Conservation (phyloP, 768 basidiomycete genomes). For the Psilocybe cubensis region DNA sequence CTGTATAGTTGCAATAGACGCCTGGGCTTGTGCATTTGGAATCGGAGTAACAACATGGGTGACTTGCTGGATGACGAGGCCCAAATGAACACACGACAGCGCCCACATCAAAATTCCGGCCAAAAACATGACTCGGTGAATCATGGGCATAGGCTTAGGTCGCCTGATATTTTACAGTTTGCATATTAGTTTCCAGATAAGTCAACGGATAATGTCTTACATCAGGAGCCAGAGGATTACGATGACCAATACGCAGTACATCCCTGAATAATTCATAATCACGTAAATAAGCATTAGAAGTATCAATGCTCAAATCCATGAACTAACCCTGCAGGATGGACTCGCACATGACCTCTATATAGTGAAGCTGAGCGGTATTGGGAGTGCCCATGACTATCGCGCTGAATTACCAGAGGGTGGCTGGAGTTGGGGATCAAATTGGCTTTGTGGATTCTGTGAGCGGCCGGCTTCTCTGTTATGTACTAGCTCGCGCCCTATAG, state of each 20-base stretch:
- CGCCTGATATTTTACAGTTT: not conserved
- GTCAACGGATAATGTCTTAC: not conserved
- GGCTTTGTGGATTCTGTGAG: not conserved
- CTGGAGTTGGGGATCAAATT: not conserved
- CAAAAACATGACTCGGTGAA: conserved; percentile 5
- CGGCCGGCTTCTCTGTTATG: not conserved
- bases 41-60: conserved; percentile 7
- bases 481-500: not conserved
- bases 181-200: not conserved
- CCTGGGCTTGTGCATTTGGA: conserved; percentile 6
- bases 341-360: conserved; percentile 10
- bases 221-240: conserved; percentile 4
- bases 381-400: conserved; percentile 1
- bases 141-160: conserved; percentile 1
- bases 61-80: conserved; percentile 9
- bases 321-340: conserved; percentile 3
- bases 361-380: conserved; percentile 6
- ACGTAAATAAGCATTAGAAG: not conserved
- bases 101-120: conserved; percentile 7
- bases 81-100: conserved; percentile 6
- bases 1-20: conserved; percentile 5
- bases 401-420: not conserved
- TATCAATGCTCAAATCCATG: not conserved
- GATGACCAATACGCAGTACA: conserved; percentile 3
- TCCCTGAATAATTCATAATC: not conserved